Evolutionary conservation across 2,329 filamentous ascomycete species (phyloP), one percentile per base, ranked within the genome.

Genomic region (Aspergillus awamori): DNA sequence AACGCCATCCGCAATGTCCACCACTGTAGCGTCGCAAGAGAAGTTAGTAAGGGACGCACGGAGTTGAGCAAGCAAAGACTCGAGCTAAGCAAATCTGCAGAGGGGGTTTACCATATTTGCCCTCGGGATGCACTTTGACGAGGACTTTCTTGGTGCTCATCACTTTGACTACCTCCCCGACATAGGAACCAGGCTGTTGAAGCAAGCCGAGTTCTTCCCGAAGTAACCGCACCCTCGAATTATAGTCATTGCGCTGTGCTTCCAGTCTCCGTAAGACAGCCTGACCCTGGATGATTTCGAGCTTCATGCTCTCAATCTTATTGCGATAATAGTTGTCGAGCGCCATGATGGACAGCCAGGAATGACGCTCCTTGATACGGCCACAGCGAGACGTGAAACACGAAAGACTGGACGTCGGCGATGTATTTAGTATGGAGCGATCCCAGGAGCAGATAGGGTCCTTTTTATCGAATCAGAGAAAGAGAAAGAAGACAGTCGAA

Each of bases 251-350:
- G 69, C 95, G 89, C 81, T 99, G 96, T 70, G 95, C 95, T 84
- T 99, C 95, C 71, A 99, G 87, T 76, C 95, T 89, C 70, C 95
- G 90, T 65, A 99, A 85, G 61, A 97, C 93, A 59, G 95, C 94
- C 82, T 99, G 95, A 59, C 95, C 94, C 82, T 98, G 94, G 78
- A 99, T 94, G 78, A 99, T 99, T 87, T 99, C 94, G 79, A 99
- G 93, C 90, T 98, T 98, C 91, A 98, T 97, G 79, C 91, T 89
- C 91, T 99, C 95, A 82, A 98, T 98, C 86, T 99, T 99, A 86
- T 98, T 98, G 83, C 95, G 92, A 81, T 96, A 99, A 84, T 97
- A 99, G 81, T 91, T 96, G 81, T 98, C 95, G 82, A 99, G 91
- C 87, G 94, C 93, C 95, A 99, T 99, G 78, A 76, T 89, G 86